Evolutionary conservation across 2,329 filamentous ascomycete species (phyloP).

Genomic region (Xylariaceae sp.): DNA sequence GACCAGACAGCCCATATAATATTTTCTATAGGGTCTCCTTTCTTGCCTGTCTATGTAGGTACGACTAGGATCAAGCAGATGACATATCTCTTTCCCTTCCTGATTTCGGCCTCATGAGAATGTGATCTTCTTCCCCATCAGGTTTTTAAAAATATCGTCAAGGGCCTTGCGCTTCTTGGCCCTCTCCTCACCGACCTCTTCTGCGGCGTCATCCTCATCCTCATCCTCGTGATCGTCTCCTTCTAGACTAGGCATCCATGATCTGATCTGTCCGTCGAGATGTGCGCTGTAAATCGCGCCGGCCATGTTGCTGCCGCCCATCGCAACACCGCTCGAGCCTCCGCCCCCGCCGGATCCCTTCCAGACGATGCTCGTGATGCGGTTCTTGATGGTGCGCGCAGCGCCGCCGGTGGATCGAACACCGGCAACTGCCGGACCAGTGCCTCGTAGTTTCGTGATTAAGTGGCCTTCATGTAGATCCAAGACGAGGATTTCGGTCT

Average conservation of each 20-base stretch:
- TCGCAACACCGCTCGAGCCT: slow-evolving; percentile 60
- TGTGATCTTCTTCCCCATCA: slow-evolving; percentile 73
- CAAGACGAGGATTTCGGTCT: slow-evolving; percentile 76
- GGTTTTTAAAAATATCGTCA: slow-evolving; percentile 76
- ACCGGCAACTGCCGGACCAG: slow-evolving; percentile 56
- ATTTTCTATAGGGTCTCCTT: too few relatives aligned
- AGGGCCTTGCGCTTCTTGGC: slow-evolving; percentile 77
- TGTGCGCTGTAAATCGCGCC: slow-evolving; percentile 77
- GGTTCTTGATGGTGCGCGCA: slow-evolving; percentile 63
- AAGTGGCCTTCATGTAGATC: slow-evolving; percentile 77
- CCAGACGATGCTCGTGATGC: slow-evolving; percentile 79
- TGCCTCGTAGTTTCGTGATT: slow-evolving; percentile 70
- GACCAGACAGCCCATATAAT: too few relatives aligned
- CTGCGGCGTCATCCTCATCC: slow-evolving; percentile 39
- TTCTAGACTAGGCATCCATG: slow-evolving; percentile 68
- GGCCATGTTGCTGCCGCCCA: slow-evolving; percentile 56
- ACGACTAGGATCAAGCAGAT: too few relatives aligned
- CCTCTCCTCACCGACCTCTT: slow-evolving; percentile 47
- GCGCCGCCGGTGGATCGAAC: slow-evolving; percentile 46
- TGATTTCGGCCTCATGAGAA: slow-evolving; percentile 44
- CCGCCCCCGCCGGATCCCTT: slow-evolving; percentile 62
- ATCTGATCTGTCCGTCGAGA: slow-evolving; percentile 79
- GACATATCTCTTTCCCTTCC: not conserved
- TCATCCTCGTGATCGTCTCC: slow-evolving; percentile 55
- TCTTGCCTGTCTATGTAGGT: too few relatives aligned